phyloP scores from a whole-genome alignment of 2,329 filamentous ascomycete species.

The Ascochyta koolunga region DNA sequence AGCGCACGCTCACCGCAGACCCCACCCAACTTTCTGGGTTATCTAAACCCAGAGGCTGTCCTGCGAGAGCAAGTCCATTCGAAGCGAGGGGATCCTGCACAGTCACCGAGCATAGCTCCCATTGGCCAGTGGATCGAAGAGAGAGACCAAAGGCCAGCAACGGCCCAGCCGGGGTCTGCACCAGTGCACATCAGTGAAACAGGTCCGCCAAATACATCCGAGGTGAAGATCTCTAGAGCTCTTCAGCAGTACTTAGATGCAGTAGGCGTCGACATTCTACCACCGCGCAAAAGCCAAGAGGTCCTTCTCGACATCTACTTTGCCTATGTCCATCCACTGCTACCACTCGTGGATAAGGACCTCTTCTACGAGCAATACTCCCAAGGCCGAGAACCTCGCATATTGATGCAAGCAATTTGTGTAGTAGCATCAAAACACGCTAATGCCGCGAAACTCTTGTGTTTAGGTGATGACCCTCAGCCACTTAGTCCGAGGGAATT shows the following conservation, averaged over 20 bases:
- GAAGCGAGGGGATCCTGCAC: slow-evolving; percentile 37
- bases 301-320: slow-evolving; percentile 55
- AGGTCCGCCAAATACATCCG: slow-evolving; percentile 39
- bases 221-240: slow-evolving; percentile 40
- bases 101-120: slow-evolving; percentile 37
- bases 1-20: slow-evolving; percentile 40
- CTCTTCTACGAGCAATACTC: slow-evolving; percentile 49
- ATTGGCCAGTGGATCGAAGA: slow-evolving; percentile 48
- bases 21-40: slow-evolving; percentile 53
- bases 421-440: slow-evolving; percentile 57
- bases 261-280: slow-evolving; percentile 44
- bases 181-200: slow-evolving; percentile 37
- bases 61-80: slow-evolving; percentile 51
- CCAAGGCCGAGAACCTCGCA: slow-evolving; percentile 45
- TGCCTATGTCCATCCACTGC: slow-evolving; percentile 52
- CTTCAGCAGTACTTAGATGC: slow-evolving; percentile 47
- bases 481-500: slow-evolving; percentile 51
- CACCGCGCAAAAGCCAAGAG: slow-evolving; percentile 44
- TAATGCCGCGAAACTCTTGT: slow-evolving; percentile 49
- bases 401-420: slow-evolving; percentile 55
- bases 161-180: slow-evolving; percentile 31
- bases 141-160: slow-evolving; percentile 30
- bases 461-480: slow-evolving; percentile 43
- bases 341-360: slow-evolving; percentile 54
- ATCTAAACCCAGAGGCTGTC: slow-evolving; percentile 56